Base-by-base conservation (phyloP, 129 eudicot genomes). In the Flaveria bidentis region DNA sequence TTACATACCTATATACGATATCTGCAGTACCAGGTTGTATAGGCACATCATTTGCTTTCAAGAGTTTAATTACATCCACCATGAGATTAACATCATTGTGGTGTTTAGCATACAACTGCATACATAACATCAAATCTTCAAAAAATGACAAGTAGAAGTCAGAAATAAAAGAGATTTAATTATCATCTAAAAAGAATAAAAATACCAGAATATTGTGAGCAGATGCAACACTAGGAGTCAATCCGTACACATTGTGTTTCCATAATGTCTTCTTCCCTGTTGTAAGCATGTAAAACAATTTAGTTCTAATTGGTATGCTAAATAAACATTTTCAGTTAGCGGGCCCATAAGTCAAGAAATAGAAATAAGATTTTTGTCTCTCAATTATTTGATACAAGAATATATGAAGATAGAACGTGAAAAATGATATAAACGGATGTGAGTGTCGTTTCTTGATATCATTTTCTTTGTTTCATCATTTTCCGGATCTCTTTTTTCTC, bases 1-100 rank as follows among this genome's bases (percentile, higher is more conserved):
- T 28, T 51, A 65, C 75, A 50, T 87, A 93, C 98, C 96, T 87
- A 74, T 91, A 91, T 64, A 91, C 78, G 55, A 89, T 79, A 83
- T 91, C 97, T 10, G 97, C 93, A 0, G 97, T 94, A 41, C 96
- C 93, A 91, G 97, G 90, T 81, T 88, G 97, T 78, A 91, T 69
- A 20, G 88, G 93, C 67, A 94, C 71, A 77, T 86, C 93, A 81
- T 91, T 94, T 69, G 50, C 80, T 80, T 91, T 87, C 83, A 94
- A 67, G 62, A 87, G 93, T 53, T 84, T 84, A 96, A 94, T 85
- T 56, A 91, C 78, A 23, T 88, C 90, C 22, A 70, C 85, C 96
- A 89, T 83, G 75, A 95, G 92, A 57, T 83, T 72, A 72, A 76
- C 86, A 87, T 91, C 94, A 78, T 88, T 86, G 55, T 82, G 85